Evolutionary conservation across 2,329 filamentous ascomycete genomes (phyloP).

Genomic region (Metarhizium robertsii): DNA sequence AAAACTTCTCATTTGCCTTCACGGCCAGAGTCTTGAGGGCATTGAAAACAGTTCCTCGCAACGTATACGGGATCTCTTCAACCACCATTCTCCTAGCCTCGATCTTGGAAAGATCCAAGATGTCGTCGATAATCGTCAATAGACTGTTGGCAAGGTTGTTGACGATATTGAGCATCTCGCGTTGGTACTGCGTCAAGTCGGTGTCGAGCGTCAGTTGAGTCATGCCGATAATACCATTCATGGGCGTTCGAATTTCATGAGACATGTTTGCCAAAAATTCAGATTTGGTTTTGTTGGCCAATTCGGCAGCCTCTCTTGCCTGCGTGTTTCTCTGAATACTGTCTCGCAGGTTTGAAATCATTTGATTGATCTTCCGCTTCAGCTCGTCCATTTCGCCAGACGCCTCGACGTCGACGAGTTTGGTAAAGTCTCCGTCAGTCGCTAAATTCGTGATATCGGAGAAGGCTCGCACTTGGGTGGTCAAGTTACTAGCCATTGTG

Average conservation of each 20-base stretch:
- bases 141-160: slow-evolving; percentile 94
- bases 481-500: slow-evolving; percentile 74
- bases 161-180: slow-evolving; percentile 98
- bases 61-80: slow-evolving; percentile 92
- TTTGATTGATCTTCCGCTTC: slow-evolving; percentile 98
- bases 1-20: slow-evolving; percentile 90
- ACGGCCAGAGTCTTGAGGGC: slow-evolving; percentile 94
- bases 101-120: slow-evolving; percentile 67
- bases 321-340: slow-evolving; percentile 96
- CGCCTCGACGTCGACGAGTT: slow-evolving; percentile 91
- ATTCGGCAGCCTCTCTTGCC: slow-evolving; percentile 87
- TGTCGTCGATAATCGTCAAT: slow-evolving; percentile 90
- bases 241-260: slow-evolving; percentile 93
- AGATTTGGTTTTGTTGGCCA: slow-evolving; percentile 96
- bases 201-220: slow-evolving; percentile 93
- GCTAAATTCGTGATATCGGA: slow-evolving; percentile 97
- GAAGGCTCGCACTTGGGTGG: slow-evolving; percentile 94
- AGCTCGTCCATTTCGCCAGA: slow-evolving; percentile 99
- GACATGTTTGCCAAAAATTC: slow-evolving; percentile 99
- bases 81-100: slow-evolving; percentile 97
- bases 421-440: slow-evolving; percentile 94
- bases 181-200: slow-evolving; percentile 85
- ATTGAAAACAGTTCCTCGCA: slow-evolving; percentile 93
- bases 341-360: slow-evolving; percentile 92
- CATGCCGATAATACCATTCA: slow-evolving; percentile 98